phyloP scores from a whole-genome alignment of 2,329 filamentous ascomycete species.

The Colletotrichum sp. region DNA sequence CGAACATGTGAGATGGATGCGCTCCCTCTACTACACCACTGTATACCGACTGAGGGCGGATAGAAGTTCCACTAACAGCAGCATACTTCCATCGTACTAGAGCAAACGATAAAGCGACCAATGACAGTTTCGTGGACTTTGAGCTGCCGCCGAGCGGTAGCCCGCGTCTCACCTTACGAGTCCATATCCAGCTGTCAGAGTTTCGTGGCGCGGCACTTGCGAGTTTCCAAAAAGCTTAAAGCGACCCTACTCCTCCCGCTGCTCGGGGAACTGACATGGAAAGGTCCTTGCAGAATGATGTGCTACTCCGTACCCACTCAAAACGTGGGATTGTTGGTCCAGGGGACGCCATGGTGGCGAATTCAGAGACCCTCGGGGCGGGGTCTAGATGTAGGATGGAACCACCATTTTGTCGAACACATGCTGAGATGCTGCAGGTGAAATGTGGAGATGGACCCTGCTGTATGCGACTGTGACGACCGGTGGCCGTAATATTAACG shows the following conservation, averaged over 20 bases:
- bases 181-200: background rate
- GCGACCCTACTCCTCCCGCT: background rate
- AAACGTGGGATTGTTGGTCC: background rate
- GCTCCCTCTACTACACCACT: background rate
- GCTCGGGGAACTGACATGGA: background rate
- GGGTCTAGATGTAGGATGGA: background rate
- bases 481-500: background rate
- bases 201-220: background rate
- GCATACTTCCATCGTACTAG: background rate
- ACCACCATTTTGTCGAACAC: background rate
- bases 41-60: background rate
- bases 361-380: background rate
- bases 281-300: background rate
- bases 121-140: background rate
- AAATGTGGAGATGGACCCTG: background rate
- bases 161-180: background rate
- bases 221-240: background rate
- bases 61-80: background rate
- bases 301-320: background rate
- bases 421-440: background rate
- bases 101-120: background rate
- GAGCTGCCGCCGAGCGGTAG: background rate
- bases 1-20: background rate
- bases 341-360: background rate
- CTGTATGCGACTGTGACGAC: background rate